These are phyloP conservation scores for Exophiala oligosperma DNA, from an alignment of 2,329 filamentous ascomycete species.

Conservation along the genomic window DNA sequence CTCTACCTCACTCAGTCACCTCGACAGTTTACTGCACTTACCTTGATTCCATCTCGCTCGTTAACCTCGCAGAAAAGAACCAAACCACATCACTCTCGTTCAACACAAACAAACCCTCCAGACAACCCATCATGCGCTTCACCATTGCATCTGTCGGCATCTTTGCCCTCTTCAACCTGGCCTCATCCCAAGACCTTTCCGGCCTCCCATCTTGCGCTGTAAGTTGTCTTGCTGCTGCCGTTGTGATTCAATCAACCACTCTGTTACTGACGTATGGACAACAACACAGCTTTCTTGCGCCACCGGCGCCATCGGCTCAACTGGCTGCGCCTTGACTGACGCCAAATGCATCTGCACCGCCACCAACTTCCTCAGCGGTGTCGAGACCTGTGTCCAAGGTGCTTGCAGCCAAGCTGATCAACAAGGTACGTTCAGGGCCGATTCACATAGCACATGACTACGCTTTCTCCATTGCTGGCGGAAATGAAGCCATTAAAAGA, in stretches of 20 bases:
- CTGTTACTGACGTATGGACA: no score
- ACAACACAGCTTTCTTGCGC: conserved; percentile 12
- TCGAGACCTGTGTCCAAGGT: conserved; percentile 16
- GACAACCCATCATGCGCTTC: conserved; percentile 12
- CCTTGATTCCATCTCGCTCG: no score
- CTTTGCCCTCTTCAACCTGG: conserved; percentile 14
- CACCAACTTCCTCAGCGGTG: conserved; percentile 14
- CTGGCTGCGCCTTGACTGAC: conserved; percentile 21
- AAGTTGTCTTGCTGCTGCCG: neutral
- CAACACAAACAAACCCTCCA: neutral
- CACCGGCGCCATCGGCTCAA: conserved; percentile 14
- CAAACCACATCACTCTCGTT: neutral
- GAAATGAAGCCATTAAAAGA: no score
- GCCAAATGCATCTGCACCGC: conserved; percentile 17
- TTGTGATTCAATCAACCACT: no score
- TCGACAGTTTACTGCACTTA: no score
- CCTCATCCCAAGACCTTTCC: conserved; percentile 16
- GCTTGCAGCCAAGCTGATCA: conserved; percentile 19
- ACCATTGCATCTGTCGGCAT: conserved; percentile 10
- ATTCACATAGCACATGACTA: no score
- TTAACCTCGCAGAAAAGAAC: neutral
- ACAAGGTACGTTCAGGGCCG: conserved; percentile 8
- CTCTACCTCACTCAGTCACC: no score
- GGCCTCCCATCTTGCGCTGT: conserved; percentile 18
- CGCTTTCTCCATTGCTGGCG: no score